Evolutionary conservation across 2,329 filamentous ascomycete species (phyloP), one percentile per base, ranked within the genome.

Genomic region (Hortaea sp.): DNA sequence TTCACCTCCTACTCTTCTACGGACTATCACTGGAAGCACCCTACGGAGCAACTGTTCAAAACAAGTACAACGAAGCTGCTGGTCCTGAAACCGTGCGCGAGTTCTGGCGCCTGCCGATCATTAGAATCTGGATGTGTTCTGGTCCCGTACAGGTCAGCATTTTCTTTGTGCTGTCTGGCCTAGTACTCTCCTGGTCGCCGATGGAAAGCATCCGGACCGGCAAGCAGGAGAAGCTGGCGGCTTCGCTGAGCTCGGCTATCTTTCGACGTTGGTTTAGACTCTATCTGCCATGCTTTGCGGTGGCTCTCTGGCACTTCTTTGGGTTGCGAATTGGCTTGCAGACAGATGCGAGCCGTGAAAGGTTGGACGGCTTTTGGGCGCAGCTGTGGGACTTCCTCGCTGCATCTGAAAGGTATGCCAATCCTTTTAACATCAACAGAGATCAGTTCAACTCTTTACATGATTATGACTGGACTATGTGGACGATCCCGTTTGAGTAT

Each of bases 401-500:
- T 4, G 32, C 32, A n/a, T 9, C 32, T n/a, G 32, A 35, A 47
- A 47, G 29, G 13, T 54, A 46, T 44, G 46, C 52, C 44, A 48
- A 54, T 42, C 52, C 52, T 5, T 51, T 54, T 34, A 27, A 46
- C 30, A 49, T 53, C 34, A 46, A 51, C 29, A 48, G 51, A 12
- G 29, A 44, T 20, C 12, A 30, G 9, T 32, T 27, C 3, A 32
- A 43, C 11, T 31, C 42, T 10, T 29, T 49, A 6, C 49, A 54
- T 38, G 41, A 32, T 4, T 54, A 54, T 38, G 49, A 54, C 44
- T 54, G 47, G 46, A 53, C 51, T 7, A 51, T 54, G 52, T 54
- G 52, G 52, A 58, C 55, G 7, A 58, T 58, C 40, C 53, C 55
- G 11, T 50, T 50, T 29, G 52, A 54, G 35, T 54, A 44, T 29